These are phyloP conservation scores for Diaporthe australafricana DNA, from an alignment of 2,329 filamentous ascomycete species.

Conservation along the genomic window DNA sequence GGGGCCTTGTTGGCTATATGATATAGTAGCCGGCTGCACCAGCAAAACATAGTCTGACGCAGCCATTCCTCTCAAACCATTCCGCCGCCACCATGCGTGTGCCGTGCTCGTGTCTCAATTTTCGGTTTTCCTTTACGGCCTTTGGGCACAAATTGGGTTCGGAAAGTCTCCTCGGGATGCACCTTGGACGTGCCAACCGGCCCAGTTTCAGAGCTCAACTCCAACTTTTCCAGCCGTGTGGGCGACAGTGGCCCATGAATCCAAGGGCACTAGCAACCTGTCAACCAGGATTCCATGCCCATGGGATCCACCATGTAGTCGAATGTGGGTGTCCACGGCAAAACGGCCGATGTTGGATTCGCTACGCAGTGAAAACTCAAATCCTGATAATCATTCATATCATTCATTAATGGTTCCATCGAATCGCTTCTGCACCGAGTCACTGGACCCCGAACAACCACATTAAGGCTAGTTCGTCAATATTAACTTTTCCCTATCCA, in stretches of 20 bases:
- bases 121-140: not conserved
- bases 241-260: conserved; percentile 8
- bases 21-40: not conserved
- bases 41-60: not conserved
- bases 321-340: not conserved
- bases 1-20: not conserved
- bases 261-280: conserved; percentile 17
- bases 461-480: conserved; percentile 1
- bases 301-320: not conserved
- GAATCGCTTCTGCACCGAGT: not conserved
- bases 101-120: not conserved
- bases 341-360: conserved; percentile 15
- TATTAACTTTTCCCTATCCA: conserved; percentile 3
- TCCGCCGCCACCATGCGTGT: not conserved
- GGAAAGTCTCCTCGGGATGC: conserved; percentile 2
- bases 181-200: conserved; percentile 13
- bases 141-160: conserved; percentile 26
- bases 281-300: conserved; percentile 20
- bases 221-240: conserved; percentile 16
- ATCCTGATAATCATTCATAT: not conserved
- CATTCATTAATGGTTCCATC: conserved; percentile 10
- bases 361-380: conserved; percentile 10
- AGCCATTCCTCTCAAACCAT: not conserved
- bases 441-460: conserved; percentile 3
- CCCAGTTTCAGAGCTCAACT: conserved; percentile 22